Conservation (phyloP, 1,284 basidiomycete genomes). For the Cutaneotrichosporon mucoides region DNA sequence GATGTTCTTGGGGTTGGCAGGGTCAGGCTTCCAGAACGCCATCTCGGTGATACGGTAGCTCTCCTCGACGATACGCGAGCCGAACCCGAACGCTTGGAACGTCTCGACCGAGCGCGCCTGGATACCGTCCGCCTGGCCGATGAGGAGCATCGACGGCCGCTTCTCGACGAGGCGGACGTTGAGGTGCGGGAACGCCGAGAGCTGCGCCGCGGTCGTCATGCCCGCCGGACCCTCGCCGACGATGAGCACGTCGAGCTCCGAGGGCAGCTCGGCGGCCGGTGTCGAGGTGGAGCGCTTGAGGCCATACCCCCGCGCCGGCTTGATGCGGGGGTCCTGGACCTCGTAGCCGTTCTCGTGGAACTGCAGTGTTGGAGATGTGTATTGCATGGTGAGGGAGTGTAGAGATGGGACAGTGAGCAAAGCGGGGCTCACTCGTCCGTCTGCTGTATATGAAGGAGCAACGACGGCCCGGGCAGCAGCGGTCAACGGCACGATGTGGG, state of each 20-base stretch:
- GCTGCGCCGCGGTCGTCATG: conserved; percentile 8
- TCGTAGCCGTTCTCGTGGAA: conserved; percentile 12
- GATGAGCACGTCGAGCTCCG: conserved; percentile 8
- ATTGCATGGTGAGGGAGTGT: background rate
- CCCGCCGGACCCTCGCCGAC: conserved; percentile 12
- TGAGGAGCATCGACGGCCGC: conserved; percentile 3
- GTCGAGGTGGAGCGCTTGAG: background rate
- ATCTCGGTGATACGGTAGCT: conserved; percentile 7
- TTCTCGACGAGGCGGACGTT: conserved; percentile 10
- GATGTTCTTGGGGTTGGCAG: conserved; percentile 3
- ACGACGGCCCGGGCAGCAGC: background rate
- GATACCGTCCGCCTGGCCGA: conserved; percentile 12
- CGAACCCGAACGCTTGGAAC: conserved; percentile 15
- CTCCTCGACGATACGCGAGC: conserved; percentile 6
- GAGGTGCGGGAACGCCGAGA: conserved; percentile 6
- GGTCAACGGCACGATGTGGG: conserved; percentile 5
- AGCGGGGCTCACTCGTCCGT: too few relatives aligned
- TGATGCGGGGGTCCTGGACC: conserved; percentile 1
- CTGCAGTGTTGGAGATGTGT: conserved; percentile 7
- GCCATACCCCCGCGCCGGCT: conserved; percentile 1
- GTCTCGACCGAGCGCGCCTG: conserved; percentile 10
- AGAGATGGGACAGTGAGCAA: too few relatives aligned
- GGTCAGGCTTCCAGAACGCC: conserved; percentile 13
- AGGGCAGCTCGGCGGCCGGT: background rate
- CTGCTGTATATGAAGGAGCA: too few relatives aligned